Base-by-base conservation (phyloP, 139 green algal species). In the Closterium sp. region DNA sequence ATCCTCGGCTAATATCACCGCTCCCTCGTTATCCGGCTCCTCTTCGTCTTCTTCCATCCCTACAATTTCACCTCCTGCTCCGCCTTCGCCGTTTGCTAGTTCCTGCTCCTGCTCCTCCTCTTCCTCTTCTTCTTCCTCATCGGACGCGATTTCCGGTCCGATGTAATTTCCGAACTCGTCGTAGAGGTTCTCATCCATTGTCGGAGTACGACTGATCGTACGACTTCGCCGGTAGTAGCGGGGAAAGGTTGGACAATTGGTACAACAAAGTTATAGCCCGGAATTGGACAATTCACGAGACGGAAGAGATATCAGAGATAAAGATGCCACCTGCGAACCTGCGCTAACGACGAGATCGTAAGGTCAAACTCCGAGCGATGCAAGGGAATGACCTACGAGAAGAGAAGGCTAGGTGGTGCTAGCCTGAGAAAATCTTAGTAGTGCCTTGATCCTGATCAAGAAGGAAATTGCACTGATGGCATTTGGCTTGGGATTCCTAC, bases 101-200 rank as follows among this genome's bases (percentile, higher is more conserved):
- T 31, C 28, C 88, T 70, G 24, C 0, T 89, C 91, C 38, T 94
- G n/a, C 30, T 94, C 91, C 0, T 96, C 87, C 34, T 92, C 91
- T 31, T 87, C 85, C 70, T 95, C 94, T 19, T 94, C 95, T 13
- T 94, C 95, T 87, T 97, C 94, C 19, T 94, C 91, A 88, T 93
- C 92, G 13, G 85, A 91, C 70, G 92, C 94, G 42, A 90, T 79
- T 79, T 98, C 97, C 31, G 98, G 97, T 1, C 98, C 98, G 79
- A 99, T 97, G 94, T 99, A 99, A 92, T 99, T 99, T 2, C 98
- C 98, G 92, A 99, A 99, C 95, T 99, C 98, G 92, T 99, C 98
- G 90, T 99, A 99, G 3, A 98, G 91, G 6, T 95, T 95, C 22
- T 96, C 95, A 79, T 97, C 97, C 96, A 97, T 97, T 45, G 88